Base-by-base conservation (phyloP, 371 early-diverging fungal species). In the Furculomyces boomerangus region DNA sequence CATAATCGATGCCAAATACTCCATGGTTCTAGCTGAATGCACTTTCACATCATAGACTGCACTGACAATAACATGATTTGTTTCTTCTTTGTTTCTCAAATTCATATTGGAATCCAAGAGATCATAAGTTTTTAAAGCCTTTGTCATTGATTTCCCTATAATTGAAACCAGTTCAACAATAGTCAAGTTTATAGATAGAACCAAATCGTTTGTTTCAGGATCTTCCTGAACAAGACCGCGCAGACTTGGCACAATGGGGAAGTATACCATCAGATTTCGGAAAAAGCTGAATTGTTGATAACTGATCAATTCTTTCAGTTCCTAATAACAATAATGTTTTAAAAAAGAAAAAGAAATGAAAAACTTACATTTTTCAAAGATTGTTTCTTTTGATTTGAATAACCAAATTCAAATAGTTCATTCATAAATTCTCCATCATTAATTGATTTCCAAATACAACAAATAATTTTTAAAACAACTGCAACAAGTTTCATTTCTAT, bases 161-260 rank as follows among this genome's bases (percentile, higher is more conserved):
- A 28, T 26, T 5, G 39, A 53, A 28, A 32, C 24, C 24, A 50
- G 20, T 25, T 29, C 26, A 2, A 5, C 5, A 30, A 46, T 44
- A 30, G 27, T 29, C 3, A 56, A 26, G 10, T 56, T 50, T 18
- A 27, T 24, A 32, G 1, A 16, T 13, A 25, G 43, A 3, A 57
- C 7, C 27, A 53, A 53, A 18, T 41, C 14, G 16, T 27, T 52
- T 60, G 73, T 76, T 69, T 80, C 75, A 13, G 65, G 46, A 30
- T 74, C 76, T 16, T 64, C 55, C 31, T 71, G 65, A 16, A 73
- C 71, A 22, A 70, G 54, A 0, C 16, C 49, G 10, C 28, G 10
- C 5, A 70, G 64, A 35, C 75, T 74, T 16, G 68, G 66, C 16
- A 84, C 86, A 65, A 80, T 80, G 2, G 88, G 88, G 56, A 85